These are phyloP conservation scores for Geotrichum siamense DNA, from an alignment of 1,139 yeast genomes.

Conservation along the genomic window DNA sequence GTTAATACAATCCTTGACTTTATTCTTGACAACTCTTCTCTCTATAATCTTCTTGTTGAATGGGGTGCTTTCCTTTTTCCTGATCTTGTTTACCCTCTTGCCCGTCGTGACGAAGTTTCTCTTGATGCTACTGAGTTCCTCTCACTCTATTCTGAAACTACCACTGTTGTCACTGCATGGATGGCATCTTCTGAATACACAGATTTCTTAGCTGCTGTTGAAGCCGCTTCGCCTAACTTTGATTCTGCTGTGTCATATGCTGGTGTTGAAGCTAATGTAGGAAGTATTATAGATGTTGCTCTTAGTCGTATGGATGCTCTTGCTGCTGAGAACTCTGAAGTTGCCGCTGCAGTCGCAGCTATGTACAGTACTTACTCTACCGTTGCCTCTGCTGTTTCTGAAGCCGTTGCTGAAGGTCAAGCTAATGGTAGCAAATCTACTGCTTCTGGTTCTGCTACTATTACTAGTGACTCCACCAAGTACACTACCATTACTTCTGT, in stretches of 20 bases:
- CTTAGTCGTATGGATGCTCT: constrained; percentile 1
- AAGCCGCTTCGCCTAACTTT: constrained; percentile 3
- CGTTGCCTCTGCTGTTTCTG: neutral
- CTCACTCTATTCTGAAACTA: neutral
- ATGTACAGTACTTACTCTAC: neutral
- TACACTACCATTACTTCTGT: constrained; percentile 6
- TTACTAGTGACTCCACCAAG: constrained; percentile 1
- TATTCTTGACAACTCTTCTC: neutral
- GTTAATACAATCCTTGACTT: constrained; percentile 1
- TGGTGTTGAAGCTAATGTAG: constrained; percentile 3
- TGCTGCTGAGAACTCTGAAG: neutral
- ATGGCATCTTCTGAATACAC: constrained; percentile 10
- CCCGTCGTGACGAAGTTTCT: constrained; percentile 13
- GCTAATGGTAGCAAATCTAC: constrained; percentile 8
- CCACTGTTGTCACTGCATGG: constrained; percentile 6
- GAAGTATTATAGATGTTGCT: neutral
- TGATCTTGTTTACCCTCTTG: constrained; percentile 14
- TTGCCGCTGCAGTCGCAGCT: constrained; percentile 7
- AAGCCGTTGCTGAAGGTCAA: constrained; percentile 5
- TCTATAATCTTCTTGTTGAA: neutral
- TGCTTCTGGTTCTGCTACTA: constrained; percentile 1
- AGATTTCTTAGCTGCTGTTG: constrained; percentile 5
- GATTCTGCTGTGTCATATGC: neutral
- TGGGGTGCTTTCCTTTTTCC: constrained; percentile 11
- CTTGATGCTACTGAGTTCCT: constrained; percentile 6